These are phyloP conservation scores for Haplosporangium gracile DNA, from an alignment of 192 early-diverging fungal genomes.

Conservation along the genomic window DNA sequence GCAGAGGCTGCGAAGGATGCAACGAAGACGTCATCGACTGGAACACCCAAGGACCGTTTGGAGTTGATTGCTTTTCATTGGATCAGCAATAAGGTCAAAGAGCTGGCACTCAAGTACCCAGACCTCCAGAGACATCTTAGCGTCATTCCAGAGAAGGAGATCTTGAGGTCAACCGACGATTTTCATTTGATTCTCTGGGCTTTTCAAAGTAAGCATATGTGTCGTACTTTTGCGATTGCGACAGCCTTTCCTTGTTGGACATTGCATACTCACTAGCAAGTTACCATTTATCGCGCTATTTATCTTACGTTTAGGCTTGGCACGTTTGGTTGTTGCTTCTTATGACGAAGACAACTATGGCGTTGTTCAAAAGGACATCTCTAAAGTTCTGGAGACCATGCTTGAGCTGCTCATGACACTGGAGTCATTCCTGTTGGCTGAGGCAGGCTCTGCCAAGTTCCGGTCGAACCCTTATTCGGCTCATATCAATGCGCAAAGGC, in stretches of 20 bases:
- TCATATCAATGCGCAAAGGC: slow-evolving; percentile 25
- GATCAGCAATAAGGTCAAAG: slow-evolving; percentile 33
- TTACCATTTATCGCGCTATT: neutral
- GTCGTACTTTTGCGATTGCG: neutral
- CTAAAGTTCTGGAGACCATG: slow-evolving; percentile 52
- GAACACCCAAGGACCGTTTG: slow-evolving; percentile 25
- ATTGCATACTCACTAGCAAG: neutral
- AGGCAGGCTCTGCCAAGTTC: slow-evolving; percentile 19
- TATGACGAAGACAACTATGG: slow-evolving; percentile 53
- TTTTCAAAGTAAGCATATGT: slow-evolving; percentile 33
- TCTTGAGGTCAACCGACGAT: slow-evolving; percentile 35
- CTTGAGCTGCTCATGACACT: slow-evolving; percentile 47
- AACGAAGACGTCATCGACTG: neutral
- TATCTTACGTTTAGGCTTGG: slow-evolving; percentile 23
- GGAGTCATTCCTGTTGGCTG: slow-evolving; percentile 30
- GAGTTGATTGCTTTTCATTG: slow-evolving; percentile 46
- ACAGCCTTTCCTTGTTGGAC: neutral
- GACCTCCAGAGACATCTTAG: slow-evolving; percentile 37
- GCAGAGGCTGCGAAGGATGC: slow-evolving; percentile 17
- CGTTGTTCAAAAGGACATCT: slow-evolving; percentile 55
- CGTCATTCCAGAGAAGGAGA: slow-evolving; percentile 14
- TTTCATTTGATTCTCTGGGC: slow-evolving; percentile 44
- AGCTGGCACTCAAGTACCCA: slow-evolving; percentile 32
- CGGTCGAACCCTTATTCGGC: slow-evolving; percentile 21
- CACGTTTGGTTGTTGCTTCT: slow-evolving; percentile 35